Base-by-base conservation (phyloP, 2,329 filamentous ascomycete species). In the Botryotinia convoluta region DNA sequence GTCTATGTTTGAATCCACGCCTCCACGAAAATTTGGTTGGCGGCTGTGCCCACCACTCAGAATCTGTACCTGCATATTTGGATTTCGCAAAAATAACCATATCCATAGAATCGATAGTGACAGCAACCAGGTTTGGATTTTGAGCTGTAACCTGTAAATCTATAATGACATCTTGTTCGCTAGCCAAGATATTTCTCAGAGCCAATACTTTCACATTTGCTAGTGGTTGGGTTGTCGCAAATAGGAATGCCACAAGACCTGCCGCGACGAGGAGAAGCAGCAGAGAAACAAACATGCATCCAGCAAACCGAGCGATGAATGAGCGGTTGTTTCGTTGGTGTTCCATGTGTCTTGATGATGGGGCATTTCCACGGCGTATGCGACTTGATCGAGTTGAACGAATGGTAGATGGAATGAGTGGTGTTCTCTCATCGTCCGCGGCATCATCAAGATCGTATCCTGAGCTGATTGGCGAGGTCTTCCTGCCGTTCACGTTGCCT, bases 41-140 rank as follows among this genome's bases (percentile, higher is more conserved):
- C 44, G 85, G 85, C 75, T 82, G 81, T 32, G 85, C 84, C 86
- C 87, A 87, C 88, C 89, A 90, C 79, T 81, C 78, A 1, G 75
- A 74, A 78, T 90, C 88, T 12, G 86, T 87, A n/a, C 93, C 93
- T 20, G 95, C 92, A 80, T 95, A 93, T 74, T 93, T 93, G 74
- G 94, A 98, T 83, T 97, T 97, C 44, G 96, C 96, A 82, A 98
- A 98, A 45, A 99, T 88, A 79, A 97, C 94, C 73, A 98, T 87
- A 81, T 98, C 94, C 80, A 97, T 92, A 64, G 95, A 91, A 76
- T 93, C 91, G 54, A 99, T 90, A 3, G 92, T 92, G 60, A 99
- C 92, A 2, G 94, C 90, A 57, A 98, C 92, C 59, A 98, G 90
- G 78, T 98, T 99, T 1, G 95, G 95, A 81, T 99, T 99, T 78